Conservation (phyloP, 805 yeast species). For the Spathaspora hagerdaliae region DNA sequence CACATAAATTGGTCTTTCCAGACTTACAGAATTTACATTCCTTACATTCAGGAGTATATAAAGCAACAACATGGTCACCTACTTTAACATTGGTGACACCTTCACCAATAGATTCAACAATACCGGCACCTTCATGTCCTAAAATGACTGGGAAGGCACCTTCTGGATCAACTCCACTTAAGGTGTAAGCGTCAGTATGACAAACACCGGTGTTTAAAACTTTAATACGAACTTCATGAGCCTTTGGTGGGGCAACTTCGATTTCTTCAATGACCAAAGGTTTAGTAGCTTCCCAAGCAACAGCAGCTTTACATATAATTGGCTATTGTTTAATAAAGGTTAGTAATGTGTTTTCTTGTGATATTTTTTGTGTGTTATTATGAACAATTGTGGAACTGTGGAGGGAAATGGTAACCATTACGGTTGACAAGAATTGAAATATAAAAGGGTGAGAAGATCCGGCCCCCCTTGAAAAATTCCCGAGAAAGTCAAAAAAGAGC, state of each 20-base stretch:
- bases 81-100: conserved; percentile 86
- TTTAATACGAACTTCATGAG: conserved; percentile 95
- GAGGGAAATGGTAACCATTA: too few relatives aligned
- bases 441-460: too few relatives aligned
- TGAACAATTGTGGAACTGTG: too few relatives aligned
- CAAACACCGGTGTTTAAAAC: conserved; percentile 89
- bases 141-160: conserved; percentile 90
- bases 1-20: conserved; percentile 96
- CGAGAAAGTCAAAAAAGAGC: too few relatives aligned
- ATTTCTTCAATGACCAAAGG: conserved; percentile 80
- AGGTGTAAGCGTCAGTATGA: conserved; percentile 96
- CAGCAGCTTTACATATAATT: conserved; percentile 91
- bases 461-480: too few relatives aligned
- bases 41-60: conserved; percentile 95
- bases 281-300: conserved; percentile 94
- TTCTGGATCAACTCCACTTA: conserved; percentile 93
- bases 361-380: too few relatives aligned
- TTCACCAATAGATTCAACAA: conserved; percentile 92
- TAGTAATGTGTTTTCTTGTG: neutral
- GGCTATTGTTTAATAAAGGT: conserved; percentile 24
- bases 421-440: too few relatives aligned
- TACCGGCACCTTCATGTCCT: conserved; percentile 99
- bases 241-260: conserved; percentile 90
- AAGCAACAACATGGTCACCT: conserved; percentile 91
- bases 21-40: conserved; percentile 93